Conservation (phyloP, 2,329 filamentous ascomycete species). For the Epichloe brachyelytri region DNA sequence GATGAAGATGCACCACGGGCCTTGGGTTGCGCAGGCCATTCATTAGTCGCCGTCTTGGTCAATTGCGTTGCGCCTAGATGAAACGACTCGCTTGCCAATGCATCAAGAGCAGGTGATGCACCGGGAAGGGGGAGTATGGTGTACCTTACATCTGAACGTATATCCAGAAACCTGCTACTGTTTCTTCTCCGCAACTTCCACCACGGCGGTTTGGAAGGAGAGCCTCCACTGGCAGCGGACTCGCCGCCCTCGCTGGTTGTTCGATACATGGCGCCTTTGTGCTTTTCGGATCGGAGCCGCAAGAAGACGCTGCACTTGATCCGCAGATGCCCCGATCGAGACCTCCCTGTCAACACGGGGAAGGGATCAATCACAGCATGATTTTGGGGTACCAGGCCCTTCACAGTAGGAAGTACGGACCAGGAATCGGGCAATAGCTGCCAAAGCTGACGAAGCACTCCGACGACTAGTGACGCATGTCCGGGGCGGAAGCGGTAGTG, state of each 20-base stretch:
- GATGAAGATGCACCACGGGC: neutral
- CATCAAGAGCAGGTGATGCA: neutral
- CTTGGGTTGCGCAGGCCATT: neutral
- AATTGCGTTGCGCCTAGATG: neutral
- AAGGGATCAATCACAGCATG: neutral
- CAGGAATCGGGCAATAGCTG: no score
- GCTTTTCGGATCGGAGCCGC: no score
- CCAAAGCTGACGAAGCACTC: no score
- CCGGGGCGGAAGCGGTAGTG: no score
- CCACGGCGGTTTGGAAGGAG: conserved; percentile 11
- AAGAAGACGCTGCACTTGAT: no score
- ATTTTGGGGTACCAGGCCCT: no score
- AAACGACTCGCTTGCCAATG: neutral
- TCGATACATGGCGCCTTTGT: conserved; percentile 11
- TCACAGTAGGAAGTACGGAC: no score
- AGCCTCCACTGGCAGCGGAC: conserved; percentile 3
- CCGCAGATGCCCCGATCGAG: no score
- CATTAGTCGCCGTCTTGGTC: neutral
- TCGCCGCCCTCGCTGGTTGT: conserved; percentile 16
- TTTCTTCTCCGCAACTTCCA: conserved; percentile 5
- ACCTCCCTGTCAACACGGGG: neutral
- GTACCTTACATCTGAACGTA: neutral
- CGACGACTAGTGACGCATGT: no score
- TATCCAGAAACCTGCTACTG: neutral
- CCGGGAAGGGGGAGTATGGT: neutral